Evolutionary conservation across 1,284 basidiomycete species (phyloP).

Genomic region (Polyporus tsugae): DNA sequence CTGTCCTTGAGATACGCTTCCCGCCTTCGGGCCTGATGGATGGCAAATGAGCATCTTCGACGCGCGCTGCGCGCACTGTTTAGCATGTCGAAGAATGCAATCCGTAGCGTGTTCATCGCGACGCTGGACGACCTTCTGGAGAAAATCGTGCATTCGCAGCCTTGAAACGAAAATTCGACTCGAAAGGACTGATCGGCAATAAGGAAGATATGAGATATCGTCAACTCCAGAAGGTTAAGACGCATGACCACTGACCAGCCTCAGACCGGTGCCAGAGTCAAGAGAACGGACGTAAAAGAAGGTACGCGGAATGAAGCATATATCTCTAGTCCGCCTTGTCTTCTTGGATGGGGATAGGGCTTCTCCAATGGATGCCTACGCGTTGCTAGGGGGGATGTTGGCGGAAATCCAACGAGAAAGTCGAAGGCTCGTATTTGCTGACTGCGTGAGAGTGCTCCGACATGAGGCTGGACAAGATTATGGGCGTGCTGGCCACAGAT

Average conservation of each 20-base stretch:
- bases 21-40: slow-evolving; percentile 6
- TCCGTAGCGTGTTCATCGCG: background rate
- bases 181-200: background rate
- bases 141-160: background rate
- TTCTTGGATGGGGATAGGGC: background rate
- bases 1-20: slow-evolving; percentile 4
- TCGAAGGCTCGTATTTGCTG: slow-evolving; percentile 17
- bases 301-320: slow-evolving; percentile 21
- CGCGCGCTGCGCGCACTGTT: background rate
- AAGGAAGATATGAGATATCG: background rate
- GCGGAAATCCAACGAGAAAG: slow-evolving; percentile 10
- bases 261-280: background rate
- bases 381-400: slow-evolving; percentile 27
- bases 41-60: background rate
- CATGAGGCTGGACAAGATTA: slow-evolving; percentile 7
- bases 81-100: no score
- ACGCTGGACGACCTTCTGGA: background rate
- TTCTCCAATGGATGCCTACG: background rate
- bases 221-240: background rate
- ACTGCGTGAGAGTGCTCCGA: slow-evolving; percentile 21
- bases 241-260: background rate
- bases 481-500: background rate
- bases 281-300: background rate
- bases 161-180: background rate
- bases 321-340: slow-evolving; percentile 10